Conservation (phyloP, 1,284 basidiomycete species). For the Schizopora paradoxa region DNA sequence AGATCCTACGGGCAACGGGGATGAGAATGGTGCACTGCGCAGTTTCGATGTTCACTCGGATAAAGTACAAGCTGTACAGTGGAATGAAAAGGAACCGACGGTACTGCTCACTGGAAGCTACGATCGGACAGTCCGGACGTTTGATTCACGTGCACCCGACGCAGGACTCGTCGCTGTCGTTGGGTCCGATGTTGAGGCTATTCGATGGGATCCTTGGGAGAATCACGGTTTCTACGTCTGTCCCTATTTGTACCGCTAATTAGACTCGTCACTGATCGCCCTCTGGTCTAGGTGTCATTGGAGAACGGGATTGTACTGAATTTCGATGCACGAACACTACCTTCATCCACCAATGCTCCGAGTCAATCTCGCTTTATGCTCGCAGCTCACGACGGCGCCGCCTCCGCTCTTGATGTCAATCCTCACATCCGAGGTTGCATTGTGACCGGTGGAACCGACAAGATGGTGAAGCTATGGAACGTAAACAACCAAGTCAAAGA, state of each 20-base stretch:
- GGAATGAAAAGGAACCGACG: constrained; percentile 86
- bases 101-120: constrained; percentile 91
- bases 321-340: constrained; percentile 84
- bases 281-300: constrained; percentile 64
- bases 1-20: constrained; percentile 45
- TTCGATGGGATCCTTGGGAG: constrained; percentile 97
- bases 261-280: constrained; percentile 7
- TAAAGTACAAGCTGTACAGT: constrained; percentile 97
- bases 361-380: constrained; percentile 82
- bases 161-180: constrained; percentile 74
- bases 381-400: constrained; percentile 91
- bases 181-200: constrained; percentile 88
- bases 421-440: constrained; percentile 89
- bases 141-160: constrained; percentile 85
- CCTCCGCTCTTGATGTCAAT: constrained; percentile 88
- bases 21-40: constrained; percentile 61
- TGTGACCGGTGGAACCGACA: constrained; percentile 91
- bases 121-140: constrained; percentile 89
- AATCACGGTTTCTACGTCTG: constrained; percentile 82
- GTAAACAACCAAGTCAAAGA: constrained; percentile 61
- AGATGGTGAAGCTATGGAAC: constrained; percentile 94
- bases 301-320: constrained; percentile 91
- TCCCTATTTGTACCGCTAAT: constrained; percentile 16
- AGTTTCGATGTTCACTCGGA: constrained; percentile 90
- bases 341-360: constrained; percentile 54